phyloP scores from a whole-genome alignment of 2,329 filamentous ascomycete genomes.

The Penicillium griseofulvum region DNA sequence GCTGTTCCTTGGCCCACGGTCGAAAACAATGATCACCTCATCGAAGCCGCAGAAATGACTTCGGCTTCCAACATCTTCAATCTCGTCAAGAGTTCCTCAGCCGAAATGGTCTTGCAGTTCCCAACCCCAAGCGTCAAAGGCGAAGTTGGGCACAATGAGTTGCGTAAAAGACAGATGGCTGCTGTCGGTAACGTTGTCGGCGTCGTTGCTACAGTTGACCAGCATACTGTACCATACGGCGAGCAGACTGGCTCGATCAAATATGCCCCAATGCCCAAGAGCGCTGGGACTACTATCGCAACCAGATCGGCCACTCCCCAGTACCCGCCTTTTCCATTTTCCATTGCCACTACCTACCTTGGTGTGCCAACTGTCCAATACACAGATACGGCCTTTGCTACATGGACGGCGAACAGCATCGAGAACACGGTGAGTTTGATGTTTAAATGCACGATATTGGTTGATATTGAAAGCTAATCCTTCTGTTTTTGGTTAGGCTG shows the following conservation, averaged over 20 bases:
- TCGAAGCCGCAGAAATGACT: constrained; percentile 1
- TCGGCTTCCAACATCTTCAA: neutral
- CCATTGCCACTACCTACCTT: constrained; percentile 53
- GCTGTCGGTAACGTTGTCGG: constrained; percentile 8
- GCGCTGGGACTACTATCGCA: constrained; percentile 60
- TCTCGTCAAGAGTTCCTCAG: constrained; percentile 31
- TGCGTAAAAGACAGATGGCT: constrained; percentile 32
- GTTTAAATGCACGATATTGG: neutral
- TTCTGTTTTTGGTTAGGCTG: constrained; percentile 44
- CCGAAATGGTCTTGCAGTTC: constrained; percentile 19
- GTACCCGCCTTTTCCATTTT: constrained; percentile 56
- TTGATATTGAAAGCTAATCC: constrained; percentile 7
- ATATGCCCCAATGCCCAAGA: constrained; percentile 61
- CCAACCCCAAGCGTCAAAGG: constrained; percentile 27
- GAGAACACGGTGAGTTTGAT: constrained; percentile 58
- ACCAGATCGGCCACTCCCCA: constrained; percentile 50
- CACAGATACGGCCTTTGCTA: constrained; percentile 52
- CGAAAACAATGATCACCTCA: constrained; percentile 6
- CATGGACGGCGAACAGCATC: constrained; percentile 51
- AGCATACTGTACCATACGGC: constrained; percentile 51
- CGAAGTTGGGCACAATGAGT: constrained; percentile 24
- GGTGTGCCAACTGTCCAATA: constrained; percentile 47
- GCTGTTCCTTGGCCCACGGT: constrained; percentile 3
- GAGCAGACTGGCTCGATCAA: constrained; percentile 55
- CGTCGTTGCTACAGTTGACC: constrained; percentile 5